phyloP scores from a whole-genome alignment of 2,329 filamentous ascomycete genomes.

The Neurospora crassa region DNA sequence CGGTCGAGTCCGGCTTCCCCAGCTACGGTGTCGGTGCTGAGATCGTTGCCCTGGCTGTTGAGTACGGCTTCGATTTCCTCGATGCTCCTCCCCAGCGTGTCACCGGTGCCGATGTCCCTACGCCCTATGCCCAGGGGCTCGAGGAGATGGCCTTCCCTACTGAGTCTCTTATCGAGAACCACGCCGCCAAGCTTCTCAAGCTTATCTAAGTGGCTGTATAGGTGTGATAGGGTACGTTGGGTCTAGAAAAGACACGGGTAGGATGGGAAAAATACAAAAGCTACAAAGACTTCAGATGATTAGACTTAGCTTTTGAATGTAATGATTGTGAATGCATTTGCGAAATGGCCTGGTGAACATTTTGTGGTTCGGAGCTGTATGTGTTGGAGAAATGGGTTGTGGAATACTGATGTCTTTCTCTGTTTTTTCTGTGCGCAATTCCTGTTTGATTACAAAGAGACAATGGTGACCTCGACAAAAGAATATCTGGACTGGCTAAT shows the following conservation, averaged over 20 bases:
- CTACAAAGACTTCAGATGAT: background rate
- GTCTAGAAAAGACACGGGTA: constrained; percentile 1
- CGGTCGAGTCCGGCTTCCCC: constrained; percentile 92
- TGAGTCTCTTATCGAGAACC: constrained; percentile 77
- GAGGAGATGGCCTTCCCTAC: constrained; percentile 95
- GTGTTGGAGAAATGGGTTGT: background rate
- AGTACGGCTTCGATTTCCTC: constrained; percentile 97
- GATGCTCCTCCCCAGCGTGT: constrained; percentile 88
- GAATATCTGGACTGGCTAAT: no score
- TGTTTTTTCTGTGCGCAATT: background rate
- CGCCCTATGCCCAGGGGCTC: constrained; percentile 84
- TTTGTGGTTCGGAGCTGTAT: background rate
- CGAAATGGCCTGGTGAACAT: background rate
- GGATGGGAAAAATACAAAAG: constrained; percentile 3
- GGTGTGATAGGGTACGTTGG: background rate
- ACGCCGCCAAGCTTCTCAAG: constrained; percentile 80
- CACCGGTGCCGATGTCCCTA: constrained; percentile 94
- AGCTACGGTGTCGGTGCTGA: constrained; percentile 88
- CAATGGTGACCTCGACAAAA: background rate
- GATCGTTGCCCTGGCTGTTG: constrained; percentile 89
- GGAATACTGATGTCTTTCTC: background rate
- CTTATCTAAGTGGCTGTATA: constrained; percentile 28
- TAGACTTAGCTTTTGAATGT: background rate
- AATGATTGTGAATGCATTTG: background rate
- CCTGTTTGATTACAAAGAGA: background rate